These are phyloP conservation scores for Pseudohalonectria lignicola DNA, from an alignment of 2,329 filamentous ascomycete species.

Conservation along the genomic window DNA sequence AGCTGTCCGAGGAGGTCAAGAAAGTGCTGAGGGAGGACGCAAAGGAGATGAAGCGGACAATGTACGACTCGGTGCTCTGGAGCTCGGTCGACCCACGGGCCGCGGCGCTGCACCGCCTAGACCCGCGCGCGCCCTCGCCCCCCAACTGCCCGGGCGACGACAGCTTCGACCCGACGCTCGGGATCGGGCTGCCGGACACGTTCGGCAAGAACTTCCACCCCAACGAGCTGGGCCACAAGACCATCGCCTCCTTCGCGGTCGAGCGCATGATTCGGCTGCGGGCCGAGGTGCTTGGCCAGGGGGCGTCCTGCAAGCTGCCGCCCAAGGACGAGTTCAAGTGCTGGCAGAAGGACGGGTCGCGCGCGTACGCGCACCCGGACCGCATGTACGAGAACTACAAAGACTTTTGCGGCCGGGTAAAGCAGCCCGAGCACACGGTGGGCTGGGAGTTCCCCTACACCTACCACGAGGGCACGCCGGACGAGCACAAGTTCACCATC, in stretches of 20 bases:
- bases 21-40: too few relatives aligned
- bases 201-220: constrained; percentile 21
- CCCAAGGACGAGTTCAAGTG: constrained; percentile 13
- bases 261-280: constrained; percentile 10
- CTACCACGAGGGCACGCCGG: too few relatives aligned
- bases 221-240: constrained; percentile 15
- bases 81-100: constrained; percentile 13
- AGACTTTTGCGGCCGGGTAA: constrained; percentile 16
- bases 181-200: constrained; percentile 17
- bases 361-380: constrained; percentile 11
- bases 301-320: constrained; percentile 5
- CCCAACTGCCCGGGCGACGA: constrained; percentile 16
- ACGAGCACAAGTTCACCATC: too few relatives aligned
- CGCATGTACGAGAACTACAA: constrained; percentile 14
- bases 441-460: too few relatives aligned
- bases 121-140: constrained; percentile 12
- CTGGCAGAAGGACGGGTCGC: constrained; percentile 12
- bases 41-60: too few relatives aligned
- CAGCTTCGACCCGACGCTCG: constrained; percentile 3
- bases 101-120: constrained; percentile 11
- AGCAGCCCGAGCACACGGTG: too few relatives aligned
- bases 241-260: constrained; percentile 17
- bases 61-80: constrained; percentile 14
- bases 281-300: constrained; percentile 10
- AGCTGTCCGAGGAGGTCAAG: too few relatives aligned